Conservation (phyloP, 495 filamentous ascomycete genomes). For the Xylaria grammica region DNA sequence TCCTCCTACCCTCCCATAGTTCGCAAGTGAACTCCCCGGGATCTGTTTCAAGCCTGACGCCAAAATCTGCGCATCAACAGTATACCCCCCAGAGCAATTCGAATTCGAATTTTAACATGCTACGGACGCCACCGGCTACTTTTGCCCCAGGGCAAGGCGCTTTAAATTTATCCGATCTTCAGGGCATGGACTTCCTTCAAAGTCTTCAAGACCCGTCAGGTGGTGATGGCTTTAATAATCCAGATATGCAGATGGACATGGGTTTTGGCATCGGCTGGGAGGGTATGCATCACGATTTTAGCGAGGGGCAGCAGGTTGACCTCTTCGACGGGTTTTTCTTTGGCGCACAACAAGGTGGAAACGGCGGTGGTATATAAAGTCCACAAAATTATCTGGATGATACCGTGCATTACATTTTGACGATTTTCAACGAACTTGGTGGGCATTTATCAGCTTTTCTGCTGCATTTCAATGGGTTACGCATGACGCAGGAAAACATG, state of each 20-base stretch:
- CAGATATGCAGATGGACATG: slow-evolving; percentile 62
- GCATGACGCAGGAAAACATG: background rate
- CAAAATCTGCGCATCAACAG: slow-evolving; percentile 32
- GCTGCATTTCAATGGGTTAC: background rate
- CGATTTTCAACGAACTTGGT: background rate
- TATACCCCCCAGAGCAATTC: slow-evolving; percentile 26
- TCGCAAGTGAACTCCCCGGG: slow-evolving; percentile 37
- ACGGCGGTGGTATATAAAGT: slow-evolving; percentile 19
- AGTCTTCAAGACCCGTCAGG: slow-evolving; percentile 40
- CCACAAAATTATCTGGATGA: background rate
- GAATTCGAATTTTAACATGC: slow-evolving; percentile 33
- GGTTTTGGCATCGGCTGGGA: slow-evolving; percentile 75
- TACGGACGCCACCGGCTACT: slow-evolving; percentile 31
- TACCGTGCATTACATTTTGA: background rate
- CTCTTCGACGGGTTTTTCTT: slow-evolving; percentile 94
- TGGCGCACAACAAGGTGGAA: slow-evolving; percentile 58
- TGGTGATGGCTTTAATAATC: slow-evolving; percentile 34
- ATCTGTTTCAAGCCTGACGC: slow-evolving; percentile 33
- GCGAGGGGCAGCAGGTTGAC: slow-evolving; percentile 78
- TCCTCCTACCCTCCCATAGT: slow-evolving; percentile 47
- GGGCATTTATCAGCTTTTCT: background rate
- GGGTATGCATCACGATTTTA: slow-evolving; percentile 79
- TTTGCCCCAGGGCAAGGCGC: slow-evolving; percentile 29
- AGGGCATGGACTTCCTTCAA: slow-evolving; percentile 55
- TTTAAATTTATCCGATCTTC: slow-evolving; percentile 45